A percentile compares a stretch with the other conserved stretches of the same genome.
Evolutionary conservation across 1,284 basidiomycete genomes (phyloP).

Genomic region (Porphyrellus sp.): DNA sequence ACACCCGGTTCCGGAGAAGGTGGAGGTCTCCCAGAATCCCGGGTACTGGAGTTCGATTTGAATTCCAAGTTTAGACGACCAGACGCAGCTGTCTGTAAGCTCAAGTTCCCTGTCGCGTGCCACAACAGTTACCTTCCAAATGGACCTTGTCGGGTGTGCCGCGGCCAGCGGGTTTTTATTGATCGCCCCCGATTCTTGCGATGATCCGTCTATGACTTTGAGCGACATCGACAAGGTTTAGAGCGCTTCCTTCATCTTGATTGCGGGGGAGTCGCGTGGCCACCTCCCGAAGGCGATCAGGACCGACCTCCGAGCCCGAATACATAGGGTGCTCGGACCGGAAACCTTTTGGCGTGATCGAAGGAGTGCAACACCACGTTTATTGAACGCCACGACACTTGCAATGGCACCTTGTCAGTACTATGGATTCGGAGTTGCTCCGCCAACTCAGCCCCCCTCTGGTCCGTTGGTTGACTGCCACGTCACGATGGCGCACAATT

Average conservation of each 20-base stretch:
- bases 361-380: neutral
- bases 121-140: constrained; percentile 5
- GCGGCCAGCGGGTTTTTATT: neutral
- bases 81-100: neutral
- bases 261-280: constrained; percentile 11
- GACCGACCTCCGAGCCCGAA: constrained; percentile 19
- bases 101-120: neutral
- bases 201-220: neutral
- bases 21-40: neutral
- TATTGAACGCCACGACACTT: neutral
- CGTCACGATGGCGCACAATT: too few relatives aligned
- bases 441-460: too few relatives aligned
- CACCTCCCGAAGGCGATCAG: neutral
- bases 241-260: neutral
- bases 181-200: neutral
- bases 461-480: constrained; percentile 20
- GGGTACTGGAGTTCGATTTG: neutral
- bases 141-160: neutral
- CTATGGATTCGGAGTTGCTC: neutral
- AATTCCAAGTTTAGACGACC: neutral
- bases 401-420: neutral
- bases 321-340: constrained; percentile 6
- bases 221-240: neutral
- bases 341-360: neutral
- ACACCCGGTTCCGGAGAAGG: neutral